Evolutionary conservation across 1,284 basidiomycete species (phyloP), one percentile per base, ranked within the genome.

Genomic region (Ceratobasidium sp.): DNA sequence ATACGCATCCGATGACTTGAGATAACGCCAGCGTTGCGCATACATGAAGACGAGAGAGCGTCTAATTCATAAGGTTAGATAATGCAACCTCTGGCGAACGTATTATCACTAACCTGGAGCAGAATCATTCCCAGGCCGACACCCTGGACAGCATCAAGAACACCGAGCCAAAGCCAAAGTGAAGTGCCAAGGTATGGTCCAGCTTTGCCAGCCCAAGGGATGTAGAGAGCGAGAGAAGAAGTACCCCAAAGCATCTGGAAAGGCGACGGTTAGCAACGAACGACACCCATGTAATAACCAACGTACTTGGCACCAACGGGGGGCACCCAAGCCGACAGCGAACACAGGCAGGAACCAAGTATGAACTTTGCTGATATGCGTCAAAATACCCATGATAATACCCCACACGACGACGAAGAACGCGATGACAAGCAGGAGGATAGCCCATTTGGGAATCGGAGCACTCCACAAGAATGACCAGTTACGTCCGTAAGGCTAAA

Each of bases 51-150:
- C 95, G 92, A 24, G 95, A 97, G 17, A 97, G 85, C 7, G 95
- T 97, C 88, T 92, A 78, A 7, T 4, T n/a, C 7, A 63, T 24
- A 60, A 24, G 15, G 27, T 74, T 33, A 72, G 45, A 45, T 56
- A 67, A 36, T 8, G n/a, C n/a, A n/a, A 64, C n/a, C 9, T 1
- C 33, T 14, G 60, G 22, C 17, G n/a, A n/a, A n/a, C n/a, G n/a
- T 22, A 62, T 11, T 36, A 56, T 19, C 36, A 78, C 84, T 36
- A 79, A 90, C 90, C 85, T 96, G 94, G 22, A 97, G 90, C 19
- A 97, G 87, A 81, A 97, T 97, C 93, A 97, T 94, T 78, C 95
- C 95, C 69, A 97, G 85, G 48, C 95, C 95, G 53, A 97, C 95
- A 83, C 95, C 95, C 82, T 97, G 95, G 53, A 97, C 86, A 45